Base-by-base conservation (phyloP, 1,284 basidiomycete species). In the Porodaedalea pini region DNA sequence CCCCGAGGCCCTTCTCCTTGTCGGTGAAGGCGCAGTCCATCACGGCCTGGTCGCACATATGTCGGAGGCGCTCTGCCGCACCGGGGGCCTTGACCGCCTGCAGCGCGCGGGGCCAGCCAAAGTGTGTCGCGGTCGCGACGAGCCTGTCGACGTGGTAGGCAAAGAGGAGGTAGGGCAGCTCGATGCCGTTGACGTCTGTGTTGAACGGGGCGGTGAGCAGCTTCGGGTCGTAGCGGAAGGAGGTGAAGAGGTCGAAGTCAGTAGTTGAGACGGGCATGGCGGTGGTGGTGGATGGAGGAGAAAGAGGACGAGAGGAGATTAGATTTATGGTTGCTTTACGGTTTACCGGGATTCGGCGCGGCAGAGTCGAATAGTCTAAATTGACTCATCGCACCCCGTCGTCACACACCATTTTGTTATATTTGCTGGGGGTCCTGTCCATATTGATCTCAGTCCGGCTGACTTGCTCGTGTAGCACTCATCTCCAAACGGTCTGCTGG, bases 131-230 rank as follows among this genome's bases (percentile, higher is more conserved):
- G 8, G 83, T 82, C 15, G 73, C 67, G 11, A 67, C 51, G 0
- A 90, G 75, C 36, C 88, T 80, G 45, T 85, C 78, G 54, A 75
- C 66, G 62, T 90, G 86, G 64, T 78, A 77, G 0, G 67, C 69
- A 15, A 88, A 78, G 0, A 90, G 71, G 23, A 89, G 70, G 62
- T 81, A 87, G 0, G 78, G 73, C 0, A 79, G 83, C 1, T 80
- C 78, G 0, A 61, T 56, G 1, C 65, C 70, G 50, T 80, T 75
- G 7, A 72, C 63, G 15, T 73, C 71, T 19, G 82, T 76, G 63
- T 88, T 89, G 85, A 83, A 89, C 6, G 61, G 36, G 10, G 77
- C 67, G 4, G 65, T 60, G 10, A 71, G 65, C 5, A 88, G 73
- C 27, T 67, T 68, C 0, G 70, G 71, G 64, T 90, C 88, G 65